Conservation (phyloP, 2,329 filamentous ascomycete species). For the Orbilia ellipsospora region DNA sequence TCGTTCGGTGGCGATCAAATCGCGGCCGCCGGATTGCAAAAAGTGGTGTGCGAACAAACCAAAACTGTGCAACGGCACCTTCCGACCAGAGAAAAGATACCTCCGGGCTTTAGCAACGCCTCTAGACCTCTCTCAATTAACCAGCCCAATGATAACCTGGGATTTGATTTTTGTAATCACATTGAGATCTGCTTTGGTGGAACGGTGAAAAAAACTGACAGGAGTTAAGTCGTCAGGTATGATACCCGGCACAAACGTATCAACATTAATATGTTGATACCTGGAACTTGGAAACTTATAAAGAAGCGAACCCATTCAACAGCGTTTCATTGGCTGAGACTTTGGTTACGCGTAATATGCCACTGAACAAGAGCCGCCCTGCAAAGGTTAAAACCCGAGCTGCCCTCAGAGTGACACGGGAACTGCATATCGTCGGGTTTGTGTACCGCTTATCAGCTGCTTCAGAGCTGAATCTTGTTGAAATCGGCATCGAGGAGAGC, state of each 20-base stretch:
- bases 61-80: slow-evolving; percentile 41
- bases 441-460: no score
- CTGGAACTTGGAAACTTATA: no score
- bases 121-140: no score
- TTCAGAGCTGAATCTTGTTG: slow-evolving; percentile 22
- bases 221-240: slow-evolving; percentile 3
- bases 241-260: slow-evolving; percentile 1
- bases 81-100: slow-evolving; percentile 11
- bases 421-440: no score
- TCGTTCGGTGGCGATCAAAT: slow-evolving; percentile 45
- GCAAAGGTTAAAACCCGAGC: no score
- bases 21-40: slow-evolving; percentile 9
- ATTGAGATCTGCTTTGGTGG: neutral
- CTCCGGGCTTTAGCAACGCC: no score
- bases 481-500: slow-evolving; percentile 25
- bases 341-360: slow-evolving; percentile 15
- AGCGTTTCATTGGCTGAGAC: slow-evolving; percentile 6
- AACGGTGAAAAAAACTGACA: slow-evolving; percentile 5
- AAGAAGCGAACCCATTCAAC: neutral
- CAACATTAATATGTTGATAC: no score
- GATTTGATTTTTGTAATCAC: no score
- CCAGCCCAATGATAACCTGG: no score
- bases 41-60: no score
- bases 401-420: no score
- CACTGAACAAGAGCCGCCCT: neutral